Percentiles rank a stretch among this genome's conserved stretches.
Evolutionary conservation across 345 rosid genomes (phyloP).

Genomic region (Melastoma malabathricum): DNA sequence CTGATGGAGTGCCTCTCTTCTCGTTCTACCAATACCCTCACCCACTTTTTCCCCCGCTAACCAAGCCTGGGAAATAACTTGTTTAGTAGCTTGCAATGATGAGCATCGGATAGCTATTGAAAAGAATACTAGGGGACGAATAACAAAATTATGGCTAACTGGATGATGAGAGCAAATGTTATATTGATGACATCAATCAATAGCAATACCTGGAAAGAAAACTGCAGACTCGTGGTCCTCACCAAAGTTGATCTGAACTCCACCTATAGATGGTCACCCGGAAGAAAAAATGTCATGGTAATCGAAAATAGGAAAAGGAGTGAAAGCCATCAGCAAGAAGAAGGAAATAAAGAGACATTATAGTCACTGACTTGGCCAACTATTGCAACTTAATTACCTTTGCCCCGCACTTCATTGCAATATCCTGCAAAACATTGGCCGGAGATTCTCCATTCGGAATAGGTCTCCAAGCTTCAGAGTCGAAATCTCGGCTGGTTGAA

Average conservation of each 20-base stretch:
- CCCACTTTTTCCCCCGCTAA: conserved; percentile 74
- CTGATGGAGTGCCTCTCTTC: conserved; percentile 66
- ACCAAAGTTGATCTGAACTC: conserved; percentile 61
- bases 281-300: background rate
- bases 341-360: too few species aligned
- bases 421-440: conserved; percentile 46
- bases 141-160: background rate
- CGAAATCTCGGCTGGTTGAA: conserved; percentile 52
- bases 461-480: conserved; percentile 46
- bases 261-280: conserved; percentile 33
- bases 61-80: conserved; percentile 49
- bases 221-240: conserved; percentile 57
- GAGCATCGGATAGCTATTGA: background rate
- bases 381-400: conserved; percentile 34
- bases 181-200: conserved; percentile 5
- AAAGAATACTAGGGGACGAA: conserved; percentile 2
- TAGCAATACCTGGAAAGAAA: conserved; percentile 61
- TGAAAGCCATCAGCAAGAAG: background rate
- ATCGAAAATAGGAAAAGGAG: background rate
- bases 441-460: conserved; percentile 46
- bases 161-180: background rate
- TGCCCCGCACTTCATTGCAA: conserved; percentile 75
- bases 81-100: background rate
- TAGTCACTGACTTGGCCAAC: too few species aligned
- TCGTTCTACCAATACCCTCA: conserved; percentile 70